Conservation (phyloP, 352 stramenopile species). For the Phytophthora syringae region DNA sequence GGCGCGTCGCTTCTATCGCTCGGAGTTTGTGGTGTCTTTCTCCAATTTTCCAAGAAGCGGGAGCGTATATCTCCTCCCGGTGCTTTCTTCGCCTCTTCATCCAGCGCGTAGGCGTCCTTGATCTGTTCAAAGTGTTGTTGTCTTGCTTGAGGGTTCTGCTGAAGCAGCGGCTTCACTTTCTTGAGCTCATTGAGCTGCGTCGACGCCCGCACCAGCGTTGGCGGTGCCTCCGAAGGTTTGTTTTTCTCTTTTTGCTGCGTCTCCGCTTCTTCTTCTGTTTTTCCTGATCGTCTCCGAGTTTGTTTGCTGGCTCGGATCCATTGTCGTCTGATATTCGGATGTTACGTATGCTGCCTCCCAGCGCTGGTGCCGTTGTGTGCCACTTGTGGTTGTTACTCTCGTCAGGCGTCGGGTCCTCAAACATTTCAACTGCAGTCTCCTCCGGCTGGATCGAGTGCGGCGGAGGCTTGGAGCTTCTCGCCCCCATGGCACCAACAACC, state of each 20-base stretch:
- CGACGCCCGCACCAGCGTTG: constrained; percentile 20
- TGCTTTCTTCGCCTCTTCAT: constrained; percentile 40
- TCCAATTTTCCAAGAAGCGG: constrained; percentile 33
- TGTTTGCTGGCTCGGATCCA: not conserved
- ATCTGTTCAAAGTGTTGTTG: constrained; percentile 61
- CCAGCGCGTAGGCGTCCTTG: constrained; percentile 54
- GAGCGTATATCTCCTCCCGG: constrained; percentile 5
- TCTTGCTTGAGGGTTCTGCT: constrained; percentile 22
- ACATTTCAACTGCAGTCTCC: constrained; percentile 29
- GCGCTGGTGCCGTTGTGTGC: no score
- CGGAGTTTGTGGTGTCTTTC: constrained; percentile 18
- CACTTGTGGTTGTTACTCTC: constrained; percentile 7
- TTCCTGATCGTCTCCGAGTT: not conserved
- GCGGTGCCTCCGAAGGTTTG: constrained; percentile 3
- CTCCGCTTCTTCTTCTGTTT: constrained; percentile 46
- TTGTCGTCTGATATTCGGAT: no score
- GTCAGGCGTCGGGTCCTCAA: constrained; percentile 11
- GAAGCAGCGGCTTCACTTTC: constrained; percentile 28
- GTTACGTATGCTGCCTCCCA: no score
- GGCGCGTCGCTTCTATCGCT: constrained; percentile 9
- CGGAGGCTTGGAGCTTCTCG: constrained; percentile 62
- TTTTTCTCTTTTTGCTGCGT: constrained; percentile 40
- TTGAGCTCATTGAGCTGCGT: constrained; percentile 52
- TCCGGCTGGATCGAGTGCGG: constrained; percentile 30
- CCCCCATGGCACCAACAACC: constrained; percentile 46